Evolutionary conservation across 345 rosid species (phyloP).

Genomic region (Salix udensis): DNA sequence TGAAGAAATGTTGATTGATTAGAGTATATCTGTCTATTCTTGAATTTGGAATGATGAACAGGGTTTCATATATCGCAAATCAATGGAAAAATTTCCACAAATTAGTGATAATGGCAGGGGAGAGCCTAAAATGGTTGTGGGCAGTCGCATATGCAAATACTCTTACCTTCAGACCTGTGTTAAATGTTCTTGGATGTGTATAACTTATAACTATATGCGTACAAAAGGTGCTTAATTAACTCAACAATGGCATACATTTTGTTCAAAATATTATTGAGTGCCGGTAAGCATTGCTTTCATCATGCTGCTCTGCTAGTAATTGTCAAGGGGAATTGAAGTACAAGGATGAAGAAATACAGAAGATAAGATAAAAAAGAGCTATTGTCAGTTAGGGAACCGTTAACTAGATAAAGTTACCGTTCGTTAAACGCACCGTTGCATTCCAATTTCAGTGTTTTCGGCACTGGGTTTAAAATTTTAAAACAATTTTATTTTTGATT

Average conservation of each 20-base stretch:
- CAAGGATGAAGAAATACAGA: too few relatives aligned
- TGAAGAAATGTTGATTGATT: constrained; percentile 81
- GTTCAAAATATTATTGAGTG: background rate
- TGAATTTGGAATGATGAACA: background rate
- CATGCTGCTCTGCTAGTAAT: background rate
- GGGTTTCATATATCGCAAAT: background rate
- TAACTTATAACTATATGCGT: background rate
- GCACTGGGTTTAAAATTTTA: too few relatives aligned
- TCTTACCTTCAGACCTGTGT: background rate
- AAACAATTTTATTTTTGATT: too few relatives aligned
- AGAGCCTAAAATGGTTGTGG: background rate
- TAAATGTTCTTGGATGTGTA: background rate
- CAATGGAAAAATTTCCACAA: background rate
- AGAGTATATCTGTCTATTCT: constrained; percentile 12
- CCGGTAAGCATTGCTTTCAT: background rate
- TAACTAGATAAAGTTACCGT: too few relatives aligned
- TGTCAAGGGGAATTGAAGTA: too few relatives aligned
- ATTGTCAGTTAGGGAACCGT: too few relatives aligned
- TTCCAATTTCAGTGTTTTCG: too few relatives aligned
- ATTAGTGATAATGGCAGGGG: background rate
- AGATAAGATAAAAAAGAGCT: too few relatives aligned
- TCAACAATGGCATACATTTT: background rate
- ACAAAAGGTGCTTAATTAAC: background rate
- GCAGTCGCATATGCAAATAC: background rate
- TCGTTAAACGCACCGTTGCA: too few relatives aligned